A percentile compares a stretch with the other conserved stretches of the same genome.
Conservation (phyloP, 306 rosid species). For the Mimosa pudica region DNA sequence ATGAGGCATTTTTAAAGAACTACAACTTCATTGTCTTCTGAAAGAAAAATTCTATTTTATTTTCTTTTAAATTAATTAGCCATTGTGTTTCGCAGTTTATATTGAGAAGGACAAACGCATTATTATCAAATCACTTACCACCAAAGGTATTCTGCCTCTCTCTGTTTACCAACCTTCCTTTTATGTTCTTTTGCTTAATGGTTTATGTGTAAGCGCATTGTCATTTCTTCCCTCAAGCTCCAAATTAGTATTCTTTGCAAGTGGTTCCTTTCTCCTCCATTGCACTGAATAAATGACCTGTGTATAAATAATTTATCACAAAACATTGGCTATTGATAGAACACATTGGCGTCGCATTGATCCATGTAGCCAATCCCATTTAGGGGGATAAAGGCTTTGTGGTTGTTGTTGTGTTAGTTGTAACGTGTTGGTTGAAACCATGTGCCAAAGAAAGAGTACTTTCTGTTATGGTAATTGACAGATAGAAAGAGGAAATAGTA, state of each 20-base stretch:
- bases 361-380: too few relatives aligned
- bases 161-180: constrained; percentile 23
- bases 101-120: constrained; percentile 85
- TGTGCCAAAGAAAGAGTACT: constrained; percentile 19
- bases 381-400: too few relatives aligned
- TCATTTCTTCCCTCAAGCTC: constrained; percentile 9
- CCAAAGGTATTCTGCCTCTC: constrained; percentile 70
- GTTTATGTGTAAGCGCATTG: constrained; percentile 7
- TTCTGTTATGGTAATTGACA: too few relatives aligned
- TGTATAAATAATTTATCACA: too few relatives aligned
- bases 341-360: too few relatives aligned
- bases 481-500: too few relatives aligned
- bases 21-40: constrained; percentile 21
- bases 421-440: constrained; percentile 27
- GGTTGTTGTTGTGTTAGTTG: background rate
- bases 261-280: constrained; percentile 12
- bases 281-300: background rate
- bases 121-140: constrained; percentile 91
- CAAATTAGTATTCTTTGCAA: constrained; percentile 9
- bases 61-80: constrained; percentile 32
- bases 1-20: too few relatives aligned
- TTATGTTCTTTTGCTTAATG: constrained; percentile 17
- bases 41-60: constrained; percentile 26
- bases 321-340: too few relatives aligned
- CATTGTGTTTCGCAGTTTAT: constrained; percentile 71